Base-by-base conservation (phyloP, 2,329 filamentous ascomycete genomes). In the Alternaria gaisen region DNA sequence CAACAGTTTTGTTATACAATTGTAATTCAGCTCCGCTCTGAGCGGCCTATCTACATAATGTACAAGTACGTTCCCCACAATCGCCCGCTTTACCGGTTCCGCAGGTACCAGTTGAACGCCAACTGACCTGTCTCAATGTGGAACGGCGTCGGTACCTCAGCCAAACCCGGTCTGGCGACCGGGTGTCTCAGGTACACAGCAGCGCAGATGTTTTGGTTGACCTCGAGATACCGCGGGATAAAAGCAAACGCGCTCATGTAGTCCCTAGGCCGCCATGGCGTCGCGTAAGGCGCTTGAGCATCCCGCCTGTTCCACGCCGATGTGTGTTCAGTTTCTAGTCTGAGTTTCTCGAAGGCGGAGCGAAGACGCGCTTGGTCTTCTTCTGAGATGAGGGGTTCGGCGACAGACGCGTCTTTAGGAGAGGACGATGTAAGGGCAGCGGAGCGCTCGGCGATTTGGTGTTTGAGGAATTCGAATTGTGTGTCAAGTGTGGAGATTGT, bases 181-280 rank as follows among this genome's bases (percentile, higher is more conserved):
- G 95, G 95, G 82, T 99, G 94, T 59, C 95, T 87, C 64, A 99
- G 82, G 79, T 99, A 99, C 41, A 99, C 93, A 11, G 95, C 95
- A 1, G 94, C 90, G 80, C 95, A 99, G 72, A 98, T 91, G 75
- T 94, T 96, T 80, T 97, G 95, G 84, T 98, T 97, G 71, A 99
- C 95, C 82, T 99, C 96, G 62, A 99, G 87, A 79, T 98, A 99
- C 55, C 91, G 85, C 11, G 95, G 95, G 69, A 99, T 93, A 80
- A 97, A 97, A 24, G 94, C 93, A 80, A 99, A 99, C 0, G 94
- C 89, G 53, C 87, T 85, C 91, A 99, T 96, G 80, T 87, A 98
- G 53, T 90, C 86, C 57, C 93, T 86, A 12, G 95, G 95, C 66
- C 86, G 82, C 95, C 95, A 99, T 12, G 95, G 95, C 2, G 94